Conservation (phyloP, 148 eudicot genomes). For the Beta vulgaris region DNA sequence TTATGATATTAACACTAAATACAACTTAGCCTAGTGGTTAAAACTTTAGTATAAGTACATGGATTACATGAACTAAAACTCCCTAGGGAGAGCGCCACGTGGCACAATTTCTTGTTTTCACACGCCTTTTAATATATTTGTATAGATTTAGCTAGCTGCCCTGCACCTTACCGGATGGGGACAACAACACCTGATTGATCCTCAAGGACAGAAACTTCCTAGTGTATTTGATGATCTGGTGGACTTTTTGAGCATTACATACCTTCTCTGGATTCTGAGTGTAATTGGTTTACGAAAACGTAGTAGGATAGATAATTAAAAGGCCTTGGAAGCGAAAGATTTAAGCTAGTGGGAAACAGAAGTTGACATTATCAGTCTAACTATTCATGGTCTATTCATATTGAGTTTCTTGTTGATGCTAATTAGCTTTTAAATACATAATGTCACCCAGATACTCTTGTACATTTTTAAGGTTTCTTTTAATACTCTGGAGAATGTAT, state of each 20-base stretch:
- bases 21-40: too few relatives aligned
- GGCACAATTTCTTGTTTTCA: constrained; percentile 7
- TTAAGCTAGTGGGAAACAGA: background rate
- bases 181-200: background rate
- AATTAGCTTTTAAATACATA: background rate
- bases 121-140: too few relatives aligned
- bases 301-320: background rate
- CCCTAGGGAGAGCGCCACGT: constrained; percentile 8
- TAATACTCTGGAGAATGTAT: too few relatives aligned
- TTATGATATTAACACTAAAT: too few relatives aligned
- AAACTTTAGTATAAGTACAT: too few relatives aligned
- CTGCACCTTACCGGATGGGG: constrained; percentile 15
- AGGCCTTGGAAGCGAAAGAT: constrained; percentile 1
- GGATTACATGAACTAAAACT: too few relatives aligned
- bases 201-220: constrained; percentile 10
- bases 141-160: constrained; percentile 17
- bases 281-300: background rate
- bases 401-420: background rate
- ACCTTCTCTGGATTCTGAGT: background rate
- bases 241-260: constrained; percentile 1
- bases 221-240: constrained; percentile 10
- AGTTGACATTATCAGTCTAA: background rate
- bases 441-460: background rate
- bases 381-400: too few relatives aligned
- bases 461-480: background rate